phyloP scores from a whole-genome alignment of 768 basidiomycete genomes.

The Boletus reticulatus region DNA sequence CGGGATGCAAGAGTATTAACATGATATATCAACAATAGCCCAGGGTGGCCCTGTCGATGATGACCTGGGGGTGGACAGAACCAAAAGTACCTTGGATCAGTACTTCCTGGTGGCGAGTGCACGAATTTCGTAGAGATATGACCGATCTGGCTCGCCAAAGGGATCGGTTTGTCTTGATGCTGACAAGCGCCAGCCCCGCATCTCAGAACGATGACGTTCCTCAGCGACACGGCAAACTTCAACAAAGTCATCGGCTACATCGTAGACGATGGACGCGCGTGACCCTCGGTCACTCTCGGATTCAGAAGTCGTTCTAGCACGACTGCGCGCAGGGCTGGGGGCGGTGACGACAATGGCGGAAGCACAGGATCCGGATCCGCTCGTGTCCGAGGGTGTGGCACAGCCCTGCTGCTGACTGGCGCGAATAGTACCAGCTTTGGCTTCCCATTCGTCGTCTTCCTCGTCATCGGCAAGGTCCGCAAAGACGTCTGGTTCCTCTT shows the following conservation, averaged over 20 bases:
- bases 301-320: slow-evolving; percentile 67
- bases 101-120: slow-evolving; percentile 85
- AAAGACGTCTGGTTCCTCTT: slow-evolving; percentile 96
- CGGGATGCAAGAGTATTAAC: slow-evolving; percentile 16
- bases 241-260: slow-evolving; percentile 74
- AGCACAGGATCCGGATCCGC: slow-evolving; percentile 17
- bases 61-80: neutral
- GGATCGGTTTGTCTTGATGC: slow-evolving; percentile 20
- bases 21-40: slow-evolving; percentile 10
- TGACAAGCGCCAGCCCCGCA: slow-evolving; percentile 69
- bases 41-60: neutral
- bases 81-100: slow-evolving; percentile 33
- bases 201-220: slow-evolving; percentile 77
- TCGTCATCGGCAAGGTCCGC: slow-evolving; percentile 91
- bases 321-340: slow-evolving; percentile 61
- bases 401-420: slow-evolving; percentile 48
- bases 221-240: slow-evolving; percentile 74
- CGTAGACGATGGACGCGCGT: slow-evolving; percentile 73
- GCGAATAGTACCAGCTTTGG: slow-evolving; percentile 78
- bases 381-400: slow-evolving; percentile 23
- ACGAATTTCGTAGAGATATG: slow-evolving; percentile 76
- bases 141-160: slow-evolving; percentile 50
- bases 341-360: slow-evolving; percentile 37
- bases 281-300: slow-evolving; percentile 74
- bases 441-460: slow-evolving; percentile 68